Evolutionary conservation across 1,284 basidiomycete species (phyloP).

Genomic region (Boletus nobilissimus): DNA sequence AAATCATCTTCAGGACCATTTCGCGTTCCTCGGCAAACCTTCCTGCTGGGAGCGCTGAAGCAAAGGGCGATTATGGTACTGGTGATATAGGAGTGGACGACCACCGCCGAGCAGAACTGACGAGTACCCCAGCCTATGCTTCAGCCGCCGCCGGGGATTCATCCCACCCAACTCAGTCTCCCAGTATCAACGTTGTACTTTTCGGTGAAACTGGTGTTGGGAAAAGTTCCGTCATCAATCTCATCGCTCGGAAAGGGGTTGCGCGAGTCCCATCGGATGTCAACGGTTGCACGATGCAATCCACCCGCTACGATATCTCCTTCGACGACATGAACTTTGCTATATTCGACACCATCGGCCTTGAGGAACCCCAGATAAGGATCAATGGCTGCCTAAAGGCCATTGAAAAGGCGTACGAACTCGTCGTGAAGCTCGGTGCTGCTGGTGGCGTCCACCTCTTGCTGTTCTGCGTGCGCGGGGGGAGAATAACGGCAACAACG

Average conservation of each 20-base stretch:
- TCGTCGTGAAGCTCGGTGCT: constrained; percentile 46
- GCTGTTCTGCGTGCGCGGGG: constrained; percentile 53
- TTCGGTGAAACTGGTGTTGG: constrained; percentile 49
- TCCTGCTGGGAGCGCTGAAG: background rate
- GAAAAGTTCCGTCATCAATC: constrained; percentile 50
- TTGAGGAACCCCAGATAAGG: constrained; percentile 50
- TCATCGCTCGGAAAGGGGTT: constrained; percentile 42
- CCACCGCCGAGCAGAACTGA: constrained; percentile 22
- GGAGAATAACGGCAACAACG: constrained; percentile 48
- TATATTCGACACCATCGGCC: constrained; percentile 56
- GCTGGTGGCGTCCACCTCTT: constrained; percentile 51
- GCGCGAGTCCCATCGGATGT: constrained; percentile 46
- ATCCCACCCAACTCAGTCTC: background rate
- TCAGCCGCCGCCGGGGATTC: background rate
- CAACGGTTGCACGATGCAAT: constrained; percentile 45
- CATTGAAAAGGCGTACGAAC: constrained; percentile 48
- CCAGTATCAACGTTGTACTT: constrained; percentile 42
- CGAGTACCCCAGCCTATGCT: constrained; percentile 6
- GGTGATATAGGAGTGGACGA: constrained; percentile 29
- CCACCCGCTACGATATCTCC: constrained; percentile 36
- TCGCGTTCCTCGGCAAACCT: constrained; percentile 17
- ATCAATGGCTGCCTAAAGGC: constrained; percentile 45
- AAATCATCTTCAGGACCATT: background rate
- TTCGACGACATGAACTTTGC: constrained; percentile 35
- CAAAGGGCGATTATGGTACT: background rate